A percentile compares a stretch with the other conserved stretches of the same genome.
These are phyloP conservation scores for Taphrina confusa DNA, from an alignment of 1,139 yeast species.

Conservation along the genomic window DNA sequence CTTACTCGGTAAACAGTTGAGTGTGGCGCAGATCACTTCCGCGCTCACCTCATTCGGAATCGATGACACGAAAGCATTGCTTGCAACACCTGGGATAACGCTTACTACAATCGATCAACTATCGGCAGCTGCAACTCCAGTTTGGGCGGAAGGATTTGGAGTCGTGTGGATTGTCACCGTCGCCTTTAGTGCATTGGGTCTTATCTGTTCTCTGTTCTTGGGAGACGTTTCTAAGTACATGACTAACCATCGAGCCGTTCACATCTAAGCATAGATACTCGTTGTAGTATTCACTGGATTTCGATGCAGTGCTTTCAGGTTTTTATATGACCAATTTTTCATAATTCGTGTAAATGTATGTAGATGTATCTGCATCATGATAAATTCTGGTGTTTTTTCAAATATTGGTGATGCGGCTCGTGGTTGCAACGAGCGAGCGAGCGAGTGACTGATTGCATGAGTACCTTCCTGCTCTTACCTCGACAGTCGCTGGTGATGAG, in stretches of 20 bases:
- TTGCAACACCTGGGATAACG: neutral
- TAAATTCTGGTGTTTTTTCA: no score
- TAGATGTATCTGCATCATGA: no score
- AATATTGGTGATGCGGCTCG: no score
- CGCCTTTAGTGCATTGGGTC: conserved; percentile 20
- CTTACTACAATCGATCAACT: neutral
- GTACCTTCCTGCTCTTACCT: no score
- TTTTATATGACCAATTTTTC: no score
- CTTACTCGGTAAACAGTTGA: conserved; percentile 3
- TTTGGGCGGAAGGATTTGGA: conserved; percentile 21
- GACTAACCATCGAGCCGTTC: conserved; percentile 28
- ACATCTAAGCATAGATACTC: neutral
- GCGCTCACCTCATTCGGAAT: conserved; percentile 19
- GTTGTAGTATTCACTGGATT: no score
- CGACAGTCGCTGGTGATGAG: no score
- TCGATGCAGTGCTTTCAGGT: no score
- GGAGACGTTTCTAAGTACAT: conserved; percentile 21
- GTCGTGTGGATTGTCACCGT: conserved; percentile 19
- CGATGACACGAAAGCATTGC: conserved; percentile 3
- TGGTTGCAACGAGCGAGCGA: no score
- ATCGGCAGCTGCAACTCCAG: neutral
- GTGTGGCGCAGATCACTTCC: neutral
- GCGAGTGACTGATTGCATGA: no score
- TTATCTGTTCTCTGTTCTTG: conserved; percentile 18
- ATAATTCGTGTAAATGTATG: no score